These are phyloP conservation scores for Epichloe aotearoae DNA, from an alignment of 2,329 filamentous ascomycete species.

Conservation along the genomic window DNA sequence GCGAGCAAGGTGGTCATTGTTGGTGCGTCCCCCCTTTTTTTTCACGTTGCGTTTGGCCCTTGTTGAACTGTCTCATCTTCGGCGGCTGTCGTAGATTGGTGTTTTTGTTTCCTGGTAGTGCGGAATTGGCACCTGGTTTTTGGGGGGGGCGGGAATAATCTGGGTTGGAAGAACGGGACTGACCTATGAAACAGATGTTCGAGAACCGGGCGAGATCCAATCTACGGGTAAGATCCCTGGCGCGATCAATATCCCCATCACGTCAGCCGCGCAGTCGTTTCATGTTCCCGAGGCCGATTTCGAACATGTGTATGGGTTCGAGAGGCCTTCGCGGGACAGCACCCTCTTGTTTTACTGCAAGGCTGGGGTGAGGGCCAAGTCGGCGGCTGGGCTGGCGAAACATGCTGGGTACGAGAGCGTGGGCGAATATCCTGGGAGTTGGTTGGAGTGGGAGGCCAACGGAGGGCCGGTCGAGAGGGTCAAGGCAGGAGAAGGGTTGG, in stretches of 20 bases:
- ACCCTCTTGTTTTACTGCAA: conserved; percentile 84
- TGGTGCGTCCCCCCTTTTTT: conserved; percentile 23
- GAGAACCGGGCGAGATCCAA: conserved; percentile 55
- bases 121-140: not conserved
- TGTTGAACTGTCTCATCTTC: no score
- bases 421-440: conserved; percentile 62
- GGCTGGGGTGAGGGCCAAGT: conserved; percentile 68
- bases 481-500: not conserved
- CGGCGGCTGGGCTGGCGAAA: conserved; percentile 64
- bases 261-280: conserved; percentile 63
- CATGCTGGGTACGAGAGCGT: conserved; percentile 62
- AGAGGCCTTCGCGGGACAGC: conserved; percentile 43
- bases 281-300: conserved; percentile 69
- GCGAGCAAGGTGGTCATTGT: conserved; percentile 26
- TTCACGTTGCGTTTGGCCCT: no score
- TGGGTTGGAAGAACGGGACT: not conserved
- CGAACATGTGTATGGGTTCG: conserved; percentile 66
- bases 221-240: conserved; percentile 62
- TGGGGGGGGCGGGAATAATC: not conserved
- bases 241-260: conserved; percentile 71
- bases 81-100: no score
- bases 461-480: conserved; percentile 43
- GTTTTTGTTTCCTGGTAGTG: not conserved
- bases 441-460: conserved; percentile 68
- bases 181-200: conserved; percentile 39